phyloP scores from a whole-genome alignment of 2,329 filamentous ascomycete genomes.

The Xylaria sp. region DNA sequence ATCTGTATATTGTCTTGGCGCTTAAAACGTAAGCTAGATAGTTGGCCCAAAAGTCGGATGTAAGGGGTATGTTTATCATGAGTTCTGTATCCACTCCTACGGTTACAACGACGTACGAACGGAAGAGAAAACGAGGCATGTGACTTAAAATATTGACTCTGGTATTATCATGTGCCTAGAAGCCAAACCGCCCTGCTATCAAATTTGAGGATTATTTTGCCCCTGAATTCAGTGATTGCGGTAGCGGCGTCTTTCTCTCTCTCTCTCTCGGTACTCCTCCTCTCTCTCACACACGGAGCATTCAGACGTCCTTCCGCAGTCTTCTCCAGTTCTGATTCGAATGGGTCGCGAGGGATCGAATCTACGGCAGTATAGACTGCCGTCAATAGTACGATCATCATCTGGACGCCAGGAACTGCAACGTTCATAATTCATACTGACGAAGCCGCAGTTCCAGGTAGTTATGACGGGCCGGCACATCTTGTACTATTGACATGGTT shows the following conservation, averaged over 20 bases:
- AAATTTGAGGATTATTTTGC: not conserved
- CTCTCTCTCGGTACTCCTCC: not conserved
- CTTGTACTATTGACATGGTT: not conserved
- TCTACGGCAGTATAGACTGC: not conserved
- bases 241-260: not conserved
- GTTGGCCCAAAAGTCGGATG: not conserved
- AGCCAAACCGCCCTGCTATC: not conserved
- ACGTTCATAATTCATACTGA: not conserved
- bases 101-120: not conserved
- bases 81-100: not conserved
- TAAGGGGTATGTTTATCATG: not conserved
- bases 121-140: not conserved
- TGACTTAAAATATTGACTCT: not conserved
- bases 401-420: not conserved
- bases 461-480: not conserved
- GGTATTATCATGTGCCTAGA: not conserved
- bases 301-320: not conserved
- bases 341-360: not conserved
- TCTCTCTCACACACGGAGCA: not conserved
- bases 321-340: not conserved
- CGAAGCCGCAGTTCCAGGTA: not conserved
- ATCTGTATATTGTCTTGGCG: not conserved
- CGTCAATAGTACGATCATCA: not conserved
- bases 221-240: not conserved
- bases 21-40: not conserved